These are phyloP conservation scores for Solanum bulbocastanum DNA, from an alignment of 257 asterid species.

Conservation along the genomic window DNA sequence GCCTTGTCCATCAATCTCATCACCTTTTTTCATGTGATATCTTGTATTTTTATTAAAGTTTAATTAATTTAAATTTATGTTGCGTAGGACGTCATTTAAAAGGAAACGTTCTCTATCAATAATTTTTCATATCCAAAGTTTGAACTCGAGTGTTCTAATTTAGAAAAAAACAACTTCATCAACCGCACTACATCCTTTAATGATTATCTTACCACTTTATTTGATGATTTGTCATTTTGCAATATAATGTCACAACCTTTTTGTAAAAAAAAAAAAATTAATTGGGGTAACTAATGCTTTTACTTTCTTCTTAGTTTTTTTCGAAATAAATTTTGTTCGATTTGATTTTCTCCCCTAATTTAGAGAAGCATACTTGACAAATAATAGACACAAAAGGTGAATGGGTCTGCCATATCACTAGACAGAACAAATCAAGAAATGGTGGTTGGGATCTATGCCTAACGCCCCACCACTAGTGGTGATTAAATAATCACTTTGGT, in stretches of 20 bases:
- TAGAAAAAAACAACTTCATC: not conserved
- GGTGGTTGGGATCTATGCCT: not conserved
- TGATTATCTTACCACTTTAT: not conserved
- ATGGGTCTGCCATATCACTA: not conserved
- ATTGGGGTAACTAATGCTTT: not conserved
- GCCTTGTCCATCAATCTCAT: not conserved
- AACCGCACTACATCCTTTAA: too few relatives aligned
- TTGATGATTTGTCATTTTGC: not conserved
- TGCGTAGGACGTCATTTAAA: too few relatives aligned
- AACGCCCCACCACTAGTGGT: not conserved
- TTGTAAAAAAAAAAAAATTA: not conserved
- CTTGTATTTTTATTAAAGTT: too few relatives aligned
- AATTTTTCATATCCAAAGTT: too few relatives aligned
- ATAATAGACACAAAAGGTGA: not conserved
- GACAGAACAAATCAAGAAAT: too few relatives aligned
- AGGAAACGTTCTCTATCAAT: not conserved
- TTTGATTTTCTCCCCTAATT: not conserved
- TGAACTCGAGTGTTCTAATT: fast-evolving
- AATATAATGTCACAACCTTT: not conserved
- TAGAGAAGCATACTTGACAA: not conserved
- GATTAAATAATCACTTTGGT: not conserved
- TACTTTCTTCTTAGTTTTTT: too few relatives aligned
- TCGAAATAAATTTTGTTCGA: too few relatives aligned
- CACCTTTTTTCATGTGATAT: not conserved
- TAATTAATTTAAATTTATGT: too few relatives aligned